phyloP scores from a whole-genome alignment of 805 yeast species.

The Clavispora vitiphila region DNA sequence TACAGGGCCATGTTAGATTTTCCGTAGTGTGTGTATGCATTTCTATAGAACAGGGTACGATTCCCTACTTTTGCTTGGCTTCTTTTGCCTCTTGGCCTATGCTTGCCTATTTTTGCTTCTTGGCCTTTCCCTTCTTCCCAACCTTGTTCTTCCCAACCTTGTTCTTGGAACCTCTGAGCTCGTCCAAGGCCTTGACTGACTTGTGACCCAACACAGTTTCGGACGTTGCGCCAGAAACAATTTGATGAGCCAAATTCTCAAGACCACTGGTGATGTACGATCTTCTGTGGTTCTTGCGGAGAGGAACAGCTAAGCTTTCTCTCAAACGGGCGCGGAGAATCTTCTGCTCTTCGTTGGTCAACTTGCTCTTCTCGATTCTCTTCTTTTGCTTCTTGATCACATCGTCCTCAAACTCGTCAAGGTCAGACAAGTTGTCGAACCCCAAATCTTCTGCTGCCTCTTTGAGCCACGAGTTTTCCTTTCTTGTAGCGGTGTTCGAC shows the following conservation, averaged over 20 bases:
- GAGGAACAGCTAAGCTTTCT: slow-evolving; percentile 45
- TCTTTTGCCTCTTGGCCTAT: neutral
- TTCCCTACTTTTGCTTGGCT: no score
- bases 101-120: neutral
- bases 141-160: slow-evolving; percentile 1
- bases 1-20: neutral
- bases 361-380: slow-evolving; percentile 34
- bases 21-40: neutral
- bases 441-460: slow-evolving; percentile 95
- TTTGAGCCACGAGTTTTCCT: slow-evolving; percentile 76
- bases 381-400: slow-evolving; percentile 58
- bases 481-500: slow-evolving; percentile 52
- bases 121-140: slow-evolving; percentile 3
- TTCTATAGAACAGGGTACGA: no score
- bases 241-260: slow-evolving; percentile 69
- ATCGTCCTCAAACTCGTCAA: slow-evolving; percentile 62
- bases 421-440: slow-evolving; percentile 60
- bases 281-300: slow-evolving; percentile 60
- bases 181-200: slow-evolving; percentile 62
- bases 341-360: slow-evolving; percentile 47
- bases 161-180: slow-evolving; percentile 27
- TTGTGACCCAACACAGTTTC: slow-evolving; percentile 65
- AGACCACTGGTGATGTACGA: slow-evolving; percentile 79
- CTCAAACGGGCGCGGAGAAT: slow-evolving; percentile 48
- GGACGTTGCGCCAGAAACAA: slow-evolving; percentile 66